Evolutionary conservation across 176 grass and related monocot species (phyloP), one percentile per base, ranked within the genome.

Genomic region (Carex scoparia): DNA sequence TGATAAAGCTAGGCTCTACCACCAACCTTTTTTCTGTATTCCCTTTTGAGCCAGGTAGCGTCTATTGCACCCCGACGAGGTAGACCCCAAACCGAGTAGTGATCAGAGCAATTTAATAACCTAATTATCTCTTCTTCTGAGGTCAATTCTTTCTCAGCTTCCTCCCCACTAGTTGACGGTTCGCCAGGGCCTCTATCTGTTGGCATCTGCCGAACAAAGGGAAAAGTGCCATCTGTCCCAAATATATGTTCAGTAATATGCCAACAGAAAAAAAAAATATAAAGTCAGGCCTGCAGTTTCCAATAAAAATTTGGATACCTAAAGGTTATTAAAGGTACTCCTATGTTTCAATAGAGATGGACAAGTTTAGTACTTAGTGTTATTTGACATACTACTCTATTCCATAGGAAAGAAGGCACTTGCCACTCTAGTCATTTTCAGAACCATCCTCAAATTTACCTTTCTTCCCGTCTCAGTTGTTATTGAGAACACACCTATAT

Each of bases 21-120:
- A 6, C 74, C 5, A 78, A 99, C 96, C 96, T 95, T 99, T 92
- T 95, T 99, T 91, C 89, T 95, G 86, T 99, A 99, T 87, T 99
- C 96, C 82, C 68, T 94, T 89, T 99, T 99, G 79, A 99, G 93
- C 68, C 88, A 87, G 69, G 93, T 84, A 35, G 85, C 85, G 77
- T 99, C 96, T 89, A 95, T 89, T 80, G 88, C 87, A 78, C 91
- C 93, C 30, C 91, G 93, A 58, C 88, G 93, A 79, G 31, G 71
- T 69, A 99, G 90, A 61, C 96, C 93, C 91, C 94, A 92, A 85
- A 89, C 96, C 12, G 91, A 95, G 91, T 99, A 99, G 84, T 99
- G 93, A 87, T 99, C 96, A 46, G 78, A 84, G 69, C 96, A 99
- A 61, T 86, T 95, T 84, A 95, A 82, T 86, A 99, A 91, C 53